Evolutionary conservation across 441 rosid species (phyloP).

Genomic region (Arabidopsis lyrata): DNA sequence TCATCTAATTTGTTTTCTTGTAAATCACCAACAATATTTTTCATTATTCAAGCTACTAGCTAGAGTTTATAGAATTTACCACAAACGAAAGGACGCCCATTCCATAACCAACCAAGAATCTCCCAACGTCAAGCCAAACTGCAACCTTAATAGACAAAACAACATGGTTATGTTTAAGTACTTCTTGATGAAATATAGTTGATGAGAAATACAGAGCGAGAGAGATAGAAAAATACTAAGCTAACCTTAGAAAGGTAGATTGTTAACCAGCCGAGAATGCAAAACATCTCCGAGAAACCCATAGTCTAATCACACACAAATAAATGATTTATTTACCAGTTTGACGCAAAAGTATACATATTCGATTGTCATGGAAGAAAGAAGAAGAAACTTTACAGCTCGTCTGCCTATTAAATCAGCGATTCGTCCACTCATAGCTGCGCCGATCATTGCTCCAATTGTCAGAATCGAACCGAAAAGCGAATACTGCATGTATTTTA

Average conservation of each 20-base stretch:
- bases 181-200: not conserved
- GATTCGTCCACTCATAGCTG: constrained; percentile 69
- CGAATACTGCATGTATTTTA: constrained; percentile 60
- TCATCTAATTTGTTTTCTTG: not conserved
- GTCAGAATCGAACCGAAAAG: constrained; percentile 81
- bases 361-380: constrained; percentile 19
- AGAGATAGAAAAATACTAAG: not conserved
- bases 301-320: constrained; percentile 41
- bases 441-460: constrained; percentile 86
- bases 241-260: constrained; percentile 64
- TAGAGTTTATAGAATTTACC: constrained; percentile 49
- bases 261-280: constrained; percentile 69
- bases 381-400: constrained; percentile 43
- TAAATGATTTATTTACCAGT: constrained; percentile 27
- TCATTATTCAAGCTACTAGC: not conserved
- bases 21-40: not conserved
- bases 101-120: constrained; percentile 73
- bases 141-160: constrained; percentile 51
- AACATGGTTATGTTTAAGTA: not conserved
- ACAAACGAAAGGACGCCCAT: constrained; percentile 80
- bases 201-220: not conserved
- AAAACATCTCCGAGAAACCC: constrained; percentile 69
- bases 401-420: constrained; percentile 74
- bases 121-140: constrained; percentile 68
- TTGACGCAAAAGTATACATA: not conserved